phyloP scores from a whole-genome alignment of 768 basidiomycete genomes.

The Trametes meyenii region DNA sequence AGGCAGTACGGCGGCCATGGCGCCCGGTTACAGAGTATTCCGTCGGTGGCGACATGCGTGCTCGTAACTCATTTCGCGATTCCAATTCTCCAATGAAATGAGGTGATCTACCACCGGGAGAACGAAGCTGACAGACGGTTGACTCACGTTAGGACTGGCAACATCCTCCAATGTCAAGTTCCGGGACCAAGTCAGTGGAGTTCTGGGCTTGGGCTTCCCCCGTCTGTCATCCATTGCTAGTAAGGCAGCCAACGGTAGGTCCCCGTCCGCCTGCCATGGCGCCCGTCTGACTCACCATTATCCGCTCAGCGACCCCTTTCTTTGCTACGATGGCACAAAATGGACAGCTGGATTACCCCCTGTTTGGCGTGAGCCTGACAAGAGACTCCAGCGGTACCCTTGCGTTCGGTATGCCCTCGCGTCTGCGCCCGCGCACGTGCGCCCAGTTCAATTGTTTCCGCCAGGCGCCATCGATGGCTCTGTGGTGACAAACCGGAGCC shows the following conservation, averaged over 20 bases:
- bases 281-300: conserved; percentile 1
- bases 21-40: no score
- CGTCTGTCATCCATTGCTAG: conserved; percentile 64
- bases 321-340: conserved; percentile 61
- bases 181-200: conserved; percentile 64
- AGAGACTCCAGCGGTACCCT: conserved; percentile 62
- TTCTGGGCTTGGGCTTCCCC: conserved; percentile 77
- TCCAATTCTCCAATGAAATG: no score
- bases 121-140: background rate
- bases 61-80: no score
- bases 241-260: conserved; percentile 50
- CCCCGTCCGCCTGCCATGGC: background rate
- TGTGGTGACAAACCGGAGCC: conserved; percentile 59
- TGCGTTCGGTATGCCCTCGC: conserved; percentile 54
- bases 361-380: conserved; percentile 73
- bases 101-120: background rate
- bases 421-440: background rate
- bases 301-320: conserved; percentile 62
- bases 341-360: conserved; percentile 69
- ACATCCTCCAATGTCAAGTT: conserved; percentile 65
- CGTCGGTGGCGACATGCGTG: no score
- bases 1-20: no score
- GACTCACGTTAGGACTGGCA: conserved; percentile 51
- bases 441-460: background rate
- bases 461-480: conserved; percentile 77